Evolutionary conservation across 1,284 basidiomycete genomes (phyloP).

Genomic region (Gymnopus androsaceus): DNA sequence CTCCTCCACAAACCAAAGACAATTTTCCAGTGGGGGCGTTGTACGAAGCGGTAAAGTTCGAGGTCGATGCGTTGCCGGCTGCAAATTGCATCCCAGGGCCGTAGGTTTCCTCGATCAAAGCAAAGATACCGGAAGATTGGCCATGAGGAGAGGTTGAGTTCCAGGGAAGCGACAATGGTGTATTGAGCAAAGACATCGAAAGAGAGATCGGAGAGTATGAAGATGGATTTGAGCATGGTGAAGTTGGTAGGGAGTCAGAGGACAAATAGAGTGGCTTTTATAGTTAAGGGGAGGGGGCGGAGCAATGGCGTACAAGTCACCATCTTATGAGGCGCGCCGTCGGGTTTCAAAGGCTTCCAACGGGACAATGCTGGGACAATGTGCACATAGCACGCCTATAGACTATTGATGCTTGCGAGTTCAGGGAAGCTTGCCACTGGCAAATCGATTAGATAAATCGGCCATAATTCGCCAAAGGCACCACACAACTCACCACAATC

Average conservation of each 20-base stretch:
- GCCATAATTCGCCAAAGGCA: no score
- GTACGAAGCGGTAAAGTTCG: neutral
- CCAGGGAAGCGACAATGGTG: neutral
- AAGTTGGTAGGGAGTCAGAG: neutral
- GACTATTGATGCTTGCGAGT: no score
- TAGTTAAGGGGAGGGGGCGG: no score
- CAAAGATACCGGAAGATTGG: neutral
- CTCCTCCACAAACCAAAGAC: neutral
- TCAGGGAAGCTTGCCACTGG: no score
- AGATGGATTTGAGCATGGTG: neutral
- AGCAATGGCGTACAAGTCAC: no score
- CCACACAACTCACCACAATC: no score
- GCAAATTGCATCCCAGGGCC: neutral
- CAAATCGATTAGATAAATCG: no score
- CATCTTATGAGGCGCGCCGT: no score
- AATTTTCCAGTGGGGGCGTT: neutral
- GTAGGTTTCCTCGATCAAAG: neutral
- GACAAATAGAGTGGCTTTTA: neutral
- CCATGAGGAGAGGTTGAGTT: neutral
- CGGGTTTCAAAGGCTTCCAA: no score
- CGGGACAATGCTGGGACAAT: no score
- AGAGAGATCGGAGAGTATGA: neutral
- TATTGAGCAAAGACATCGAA: no score
- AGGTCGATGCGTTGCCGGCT: neutral
- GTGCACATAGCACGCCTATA: no score